These are phyloP conservation scores for Diutina rugosa DNA, from an alignment of 1,139 yeast species.

Conservation along the genomic window DNA sequence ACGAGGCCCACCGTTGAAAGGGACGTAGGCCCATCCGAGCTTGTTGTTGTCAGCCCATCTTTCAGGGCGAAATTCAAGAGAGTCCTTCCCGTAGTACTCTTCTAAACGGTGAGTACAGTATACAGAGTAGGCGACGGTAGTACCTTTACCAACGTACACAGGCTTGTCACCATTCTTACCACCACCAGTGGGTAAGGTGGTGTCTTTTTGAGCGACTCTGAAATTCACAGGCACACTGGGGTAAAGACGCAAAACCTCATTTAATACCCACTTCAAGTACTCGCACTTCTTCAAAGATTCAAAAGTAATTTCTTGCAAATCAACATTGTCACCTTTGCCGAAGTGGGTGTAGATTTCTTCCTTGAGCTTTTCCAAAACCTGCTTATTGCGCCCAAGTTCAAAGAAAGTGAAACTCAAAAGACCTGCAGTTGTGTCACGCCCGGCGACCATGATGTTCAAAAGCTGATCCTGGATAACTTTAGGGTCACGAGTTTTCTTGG, in stretches of 20 bases:
- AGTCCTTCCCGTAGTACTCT: conserved; percentile 1
- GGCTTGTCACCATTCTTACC: neutral
- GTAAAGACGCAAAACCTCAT: conserved; percentile 1
- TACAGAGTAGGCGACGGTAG: conserved; percentile 1
- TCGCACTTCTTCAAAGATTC: conserved; percentile 2
- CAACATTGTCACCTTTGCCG: conserved; percentile 1
- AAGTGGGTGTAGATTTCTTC: neutral
- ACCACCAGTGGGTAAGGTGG: conserved; percentile 2
- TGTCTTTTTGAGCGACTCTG: neutral
- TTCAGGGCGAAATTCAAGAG: neutral
- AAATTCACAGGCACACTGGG: conserved; percentile 3
- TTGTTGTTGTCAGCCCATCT: conserved; percentile 1
- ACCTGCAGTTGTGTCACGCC: conserved; percentile 3
- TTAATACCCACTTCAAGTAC: conserved; percentile 2
- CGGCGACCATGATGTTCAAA: conserved; percentile 2
- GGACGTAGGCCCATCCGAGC: conserved; percentile 2
- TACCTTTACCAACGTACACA: conserved; percentile 2
- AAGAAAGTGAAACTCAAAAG: conserved; percentile 2
- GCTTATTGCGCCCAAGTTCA: neutral
- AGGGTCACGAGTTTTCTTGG: conserved; percentile 1
- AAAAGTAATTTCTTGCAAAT: neutral
- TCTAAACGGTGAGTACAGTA: conserved; percentile 1
- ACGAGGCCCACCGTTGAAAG: conserved; percentile 51
- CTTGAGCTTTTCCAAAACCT: neutral
- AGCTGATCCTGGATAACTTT: conserved; percentile 2